Percentiles rank a stretch among this genome's conserved stretches.
Conservation (phyloP, 148 eudicot genomes). For the Persicaria maculosa region DNA sequence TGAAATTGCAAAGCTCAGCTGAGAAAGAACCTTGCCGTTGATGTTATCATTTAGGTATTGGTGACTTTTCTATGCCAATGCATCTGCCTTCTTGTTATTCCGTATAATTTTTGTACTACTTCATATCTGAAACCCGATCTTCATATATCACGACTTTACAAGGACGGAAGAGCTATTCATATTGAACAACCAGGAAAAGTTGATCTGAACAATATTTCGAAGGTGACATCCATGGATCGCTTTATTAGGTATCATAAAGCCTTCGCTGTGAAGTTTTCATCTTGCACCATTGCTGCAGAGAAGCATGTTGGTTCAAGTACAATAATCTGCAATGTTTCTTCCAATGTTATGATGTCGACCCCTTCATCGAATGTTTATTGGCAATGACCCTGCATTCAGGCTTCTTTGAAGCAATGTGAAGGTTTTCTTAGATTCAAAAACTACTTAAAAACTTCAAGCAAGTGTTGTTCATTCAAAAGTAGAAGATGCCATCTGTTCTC, state of each 20-base stretch:
- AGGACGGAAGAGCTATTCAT: slow-evolving; percentile 83
- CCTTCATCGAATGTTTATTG: slow-evolving; percentile 84
- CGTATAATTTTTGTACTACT: background rate
- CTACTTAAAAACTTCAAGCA: slow-evolving; percentile 91
- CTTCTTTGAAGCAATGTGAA: slow-evolving; percentile 87
- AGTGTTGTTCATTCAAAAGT: slow-evolving; percentile 7
- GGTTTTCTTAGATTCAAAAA: slow-evolving; percentile 80
- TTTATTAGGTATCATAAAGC: slow-evolving; percentile 76
- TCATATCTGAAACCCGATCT: slow-evolving; percentile 3
- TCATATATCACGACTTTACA: slow-evolving; percentile 72
- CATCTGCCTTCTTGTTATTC: background rate
- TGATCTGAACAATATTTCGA: slow-evolving; percentile 83
- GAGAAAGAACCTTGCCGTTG: slow-evolving; percentile 64
- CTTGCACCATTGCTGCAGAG: slow-evolving; percentile 82
- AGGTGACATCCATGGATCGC: slow-evolving; percentile 86
- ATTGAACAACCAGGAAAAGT: slow-evolving; percentile 85
- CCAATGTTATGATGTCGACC: slow-evolving; percentile 38
- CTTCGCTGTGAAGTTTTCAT: slow-evolving; percentile 75
- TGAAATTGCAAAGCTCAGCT: slow-evolving; percentile 61
- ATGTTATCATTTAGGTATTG: slow-evolving; percentile 43
- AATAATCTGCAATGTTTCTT: slow-evolving; percentile 32
- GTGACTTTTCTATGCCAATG: background rate
- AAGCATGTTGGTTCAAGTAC: slow-evolving; percentile 90
- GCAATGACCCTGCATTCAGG: slow-evolving; percentile 94
- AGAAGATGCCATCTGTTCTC: background rate